Evolutionary conservation across 306 rosid species (phyloP).

Genomic region (Ochetophila trinervis): DNA sequence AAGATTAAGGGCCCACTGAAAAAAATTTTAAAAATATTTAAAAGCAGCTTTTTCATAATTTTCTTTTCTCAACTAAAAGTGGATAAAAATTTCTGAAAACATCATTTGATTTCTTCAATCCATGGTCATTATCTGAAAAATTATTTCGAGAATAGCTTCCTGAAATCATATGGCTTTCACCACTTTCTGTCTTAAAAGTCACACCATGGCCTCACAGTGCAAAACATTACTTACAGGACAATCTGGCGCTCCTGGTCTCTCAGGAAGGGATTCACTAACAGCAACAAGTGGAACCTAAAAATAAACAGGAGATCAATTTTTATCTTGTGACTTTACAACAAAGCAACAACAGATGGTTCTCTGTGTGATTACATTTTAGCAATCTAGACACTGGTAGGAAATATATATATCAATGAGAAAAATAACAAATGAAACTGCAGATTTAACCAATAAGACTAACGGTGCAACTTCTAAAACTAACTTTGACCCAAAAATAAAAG

Average conservation of each 20-base stretch:
- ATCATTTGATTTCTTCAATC: too few species aligned
- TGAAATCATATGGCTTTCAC: too few species aligned
- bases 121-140: too few species aligned
- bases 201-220: not conserved
- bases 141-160: too few species aligned
- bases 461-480: conserved; percentile 3
- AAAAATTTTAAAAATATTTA: too few species aligned
- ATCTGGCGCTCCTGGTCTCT: conserved; percentile 86
- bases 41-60: too few species aligned
- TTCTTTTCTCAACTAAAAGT: too few species aligned
- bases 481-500: too few species aligned
- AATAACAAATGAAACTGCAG: not conserved
- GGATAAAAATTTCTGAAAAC: too few species aligned
- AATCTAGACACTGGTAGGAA: not conserved
- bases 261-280: conserved; percentile 70
- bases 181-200: too few species aligned
- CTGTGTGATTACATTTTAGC: not conserved
- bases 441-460: too few species aligned
- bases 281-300: conserved; percentile 62
- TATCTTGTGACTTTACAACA: not conserved
- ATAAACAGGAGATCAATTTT: conserved; percentile 23
- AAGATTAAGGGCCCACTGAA: not conserved
- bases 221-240: conserved; percentile 74
- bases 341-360: not conserved
- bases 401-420: not conserved